A percentile compares a stretch with the other conserved stretches of the same genome.
These are phyloP conservation scores for Aspergillus caelatus DNA, from an alignment of 2,329 filamentous ascomycete genomes.

Conservation along the genomic window DNA sequence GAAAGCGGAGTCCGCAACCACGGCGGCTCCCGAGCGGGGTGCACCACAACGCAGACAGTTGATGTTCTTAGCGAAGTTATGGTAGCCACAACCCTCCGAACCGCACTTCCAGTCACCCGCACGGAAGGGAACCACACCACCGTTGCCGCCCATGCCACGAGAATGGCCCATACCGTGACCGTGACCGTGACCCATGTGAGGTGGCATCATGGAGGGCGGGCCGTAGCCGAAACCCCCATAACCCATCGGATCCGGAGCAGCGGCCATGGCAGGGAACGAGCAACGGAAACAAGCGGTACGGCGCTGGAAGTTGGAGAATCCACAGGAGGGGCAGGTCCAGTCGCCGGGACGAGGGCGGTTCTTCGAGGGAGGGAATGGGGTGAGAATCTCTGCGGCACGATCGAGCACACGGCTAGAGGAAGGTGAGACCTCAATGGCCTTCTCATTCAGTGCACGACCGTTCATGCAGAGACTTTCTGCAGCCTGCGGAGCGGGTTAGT, in stretches of 20 bases:
- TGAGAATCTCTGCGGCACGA: conserved; percentile 91
- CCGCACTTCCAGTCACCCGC: conserved; percentile 99
- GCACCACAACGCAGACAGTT: conserved; percentile 96
- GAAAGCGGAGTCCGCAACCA: conserved; percentile 92
- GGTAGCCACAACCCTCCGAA: conserved; percentile 94
- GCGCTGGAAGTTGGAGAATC: conserved; percentile 99
- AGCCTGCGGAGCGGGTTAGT: conserved; percentile 56
- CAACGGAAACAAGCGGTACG: conserved; percentile 98
- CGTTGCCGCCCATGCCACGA: conserved; percentile 69
- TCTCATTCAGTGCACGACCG: conserved; percentile 94
- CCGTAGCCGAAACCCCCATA: conserved; percentile 62
- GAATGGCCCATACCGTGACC: conserved; percentile 60
- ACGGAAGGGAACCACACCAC: conserved; percentile 91
- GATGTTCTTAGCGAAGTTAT: conserved; percentile 99
- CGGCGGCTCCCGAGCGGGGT: conserved; percentile 87
- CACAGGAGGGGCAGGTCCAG: conserved; percentile 98
- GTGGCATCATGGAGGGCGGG: conserved; percentile 79
- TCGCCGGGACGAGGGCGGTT: conserved; percentile 96
- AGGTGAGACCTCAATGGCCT: conserved; percentile 97
- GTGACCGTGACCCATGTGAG: conserved; percentile 68
- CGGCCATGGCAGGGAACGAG: conserved; percentile 93
- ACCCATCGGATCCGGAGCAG: conserved; percentile 73
- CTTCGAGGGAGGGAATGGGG: conserved; percentile 97
- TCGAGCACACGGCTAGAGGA: conserved; percentile 97
- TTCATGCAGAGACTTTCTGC: conserved; percentile 99